Evolutionary conservation across 805 yeast genomes (phyloP).

Genomic region (Nakazawaea ishiwadae): DNA sequence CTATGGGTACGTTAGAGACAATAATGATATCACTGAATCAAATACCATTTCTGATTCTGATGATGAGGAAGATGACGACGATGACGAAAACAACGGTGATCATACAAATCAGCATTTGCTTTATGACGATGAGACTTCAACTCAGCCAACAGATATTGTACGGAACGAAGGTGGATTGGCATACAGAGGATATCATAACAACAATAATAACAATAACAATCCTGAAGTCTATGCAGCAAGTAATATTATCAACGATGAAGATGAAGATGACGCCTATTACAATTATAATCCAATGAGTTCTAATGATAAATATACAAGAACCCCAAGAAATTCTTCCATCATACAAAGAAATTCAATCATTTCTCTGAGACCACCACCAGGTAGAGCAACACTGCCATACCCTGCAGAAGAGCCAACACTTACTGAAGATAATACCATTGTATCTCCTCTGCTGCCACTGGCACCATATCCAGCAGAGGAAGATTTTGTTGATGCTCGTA

Average conservation of each 20-base stretch:
- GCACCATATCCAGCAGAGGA: background rate
- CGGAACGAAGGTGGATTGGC: background rate
- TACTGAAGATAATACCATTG: conserved; percentile 1
- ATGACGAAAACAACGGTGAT: conserved; percentile 5
- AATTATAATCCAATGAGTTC: conserved; percentile 10
- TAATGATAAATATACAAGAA: conserved; percentile 1
- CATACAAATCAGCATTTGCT: conserved; percentile 3
- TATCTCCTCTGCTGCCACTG: no score
- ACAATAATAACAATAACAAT: background rate
- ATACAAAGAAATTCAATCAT: conserved; percentile 4
- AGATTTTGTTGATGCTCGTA: background rate
- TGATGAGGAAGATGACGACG: conserved; percentile 7
- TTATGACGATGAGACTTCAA: conserved; percentile 5
- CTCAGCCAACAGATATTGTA: conserved; percentile 7
- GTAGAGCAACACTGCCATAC: conserved; percentile 7
- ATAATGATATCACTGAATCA: conserved; percentile 3
- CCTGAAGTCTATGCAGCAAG: background rate
- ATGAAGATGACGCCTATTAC: conserved; percentile 9
- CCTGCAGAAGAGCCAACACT: conserved; percentile 3
- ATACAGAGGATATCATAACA: conserved; percentile 8
- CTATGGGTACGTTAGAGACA: conserved; percentile 15
- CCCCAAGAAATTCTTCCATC: background rate
- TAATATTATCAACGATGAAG: conserved; percentile 1
- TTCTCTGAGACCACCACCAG: conserved; percentile 1
- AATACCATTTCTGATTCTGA: conserved; percentile 1